Conservation (phyloP, 805 yeast genomes). For the Monosporozyma yasuniensis region DNA sequence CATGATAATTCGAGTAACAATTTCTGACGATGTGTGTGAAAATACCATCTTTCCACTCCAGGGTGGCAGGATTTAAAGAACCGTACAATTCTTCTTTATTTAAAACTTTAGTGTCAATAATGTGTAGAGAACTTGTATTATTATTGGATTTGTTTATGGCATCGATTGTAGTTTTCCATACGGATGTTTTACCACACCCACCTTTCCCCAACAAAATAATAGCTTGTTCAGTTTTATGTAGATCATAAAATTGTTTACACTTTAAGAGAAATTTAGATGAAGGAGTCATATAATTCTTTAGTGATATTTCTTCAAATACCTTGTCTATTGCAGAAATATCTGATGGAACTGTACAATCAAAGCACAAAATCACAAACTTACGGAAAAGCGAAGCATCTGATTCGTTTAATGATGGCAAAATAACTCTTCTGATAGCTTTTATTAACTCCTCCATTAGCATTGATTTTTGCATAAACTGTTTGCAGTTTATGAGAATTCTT, state of each 20-base stretch:
- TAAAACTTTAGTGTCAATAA: constrained; percentile 69
- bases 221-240: constrained; percentile 63
- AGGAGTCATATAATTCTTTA: constrained; percentile 25
- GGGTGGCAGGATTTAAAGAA: constrained; percentile 56
- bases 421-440: constrained; percentile 19
- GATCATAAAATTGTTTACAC: constrained; percentile 50
- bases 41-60: constrained; percentile 91
- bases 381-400: constrained; percentile 41
- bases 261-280: constrained; percentile 44
- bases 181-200: constrained; percentile 63
- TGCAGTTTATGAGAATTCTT: constrained; percentile 52
- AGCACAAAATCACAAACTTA: neutral
- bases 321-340: constrained; percentile 9
- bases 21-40: constrained; percentile 1
- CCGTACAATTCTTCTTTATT: constrained; percentile 65
- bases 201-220: constrained; percentile 70
- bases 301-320: constrained; percentile 26
- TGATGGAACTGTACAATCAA: neutral
- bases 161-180: constrained; percentile 41
- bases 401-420: constrained; percentile 57
- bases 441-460: neutral
- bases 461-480: constrained; percentile 33
- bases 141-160: constrained; percentile 35
- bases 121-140: constrained; percentile 23
- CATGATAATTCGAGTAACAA: neutral